Conservation (phyloP, 768 basidiomycete genomes). For the Collybia sp. region DNA sequence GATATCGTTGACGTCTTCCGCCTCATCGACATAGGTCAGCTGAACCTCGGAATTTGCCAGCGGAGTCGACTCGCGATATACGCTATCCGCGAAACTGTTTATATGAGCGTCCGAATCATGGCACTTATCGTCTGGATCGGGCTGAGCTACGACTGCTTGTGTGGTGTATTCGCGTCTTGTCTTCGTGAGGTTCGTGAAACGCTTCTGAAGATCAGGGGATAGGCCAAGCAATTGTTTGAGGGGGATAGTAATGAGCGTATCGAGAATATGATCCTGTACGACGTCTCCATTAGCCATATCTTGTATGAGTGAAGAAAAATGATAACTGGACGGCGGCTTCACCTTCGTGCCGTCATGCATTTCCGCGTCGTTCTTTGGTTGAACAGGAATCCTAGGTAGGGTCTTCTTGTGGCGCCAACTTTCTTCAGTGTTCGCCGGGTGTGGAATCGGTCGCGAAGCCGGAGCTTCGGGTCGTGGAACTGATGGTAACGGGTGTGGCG, state of each 20-base stretch:
- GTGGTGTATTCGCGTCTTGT: constrained; percentile 5
- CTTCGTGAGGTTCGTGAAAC: constrained; percentile 5
- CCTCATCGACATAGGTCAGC: background rate
- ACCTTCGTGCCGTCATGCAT: background rate
- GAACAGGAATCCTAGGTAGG: too few relatives aligned
- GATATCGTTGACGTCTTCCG: background rate
- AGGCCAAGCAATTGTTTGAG: background rate
- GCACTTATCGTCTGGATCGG: background rate
- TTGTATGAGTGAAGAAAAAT: constrained; percentile 2
- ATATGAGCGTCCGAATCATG: background rate
- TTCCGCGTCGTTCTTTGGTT: background rate
- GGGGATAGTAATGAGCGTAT: background rate
- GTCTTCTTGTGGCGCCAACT: background rate
- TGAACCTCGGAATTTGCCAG: background rate
- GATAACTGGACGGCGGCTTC: background rate
- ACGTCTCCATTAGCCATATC: constrained; percentile 2
- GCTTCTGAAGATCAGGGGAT: constrained; percentile 5
- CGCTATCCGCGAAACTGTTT: background rate
- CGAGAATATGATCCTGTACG: background rate
- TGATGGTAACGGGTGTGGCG: too few relatives aligned
- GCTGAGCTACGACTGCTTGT: background rate
- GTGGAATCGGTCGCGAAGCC: too few relatives aligned
- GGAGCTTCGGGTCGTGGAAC: too few relatives aligned
- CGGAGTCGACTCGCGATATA: too few relatives aligned
- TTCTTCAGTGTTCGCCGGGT: background rate